Conservation (phyloP, 2,329 filamentous ascomycete species). For the Trichoderma polysporum region DNA sequence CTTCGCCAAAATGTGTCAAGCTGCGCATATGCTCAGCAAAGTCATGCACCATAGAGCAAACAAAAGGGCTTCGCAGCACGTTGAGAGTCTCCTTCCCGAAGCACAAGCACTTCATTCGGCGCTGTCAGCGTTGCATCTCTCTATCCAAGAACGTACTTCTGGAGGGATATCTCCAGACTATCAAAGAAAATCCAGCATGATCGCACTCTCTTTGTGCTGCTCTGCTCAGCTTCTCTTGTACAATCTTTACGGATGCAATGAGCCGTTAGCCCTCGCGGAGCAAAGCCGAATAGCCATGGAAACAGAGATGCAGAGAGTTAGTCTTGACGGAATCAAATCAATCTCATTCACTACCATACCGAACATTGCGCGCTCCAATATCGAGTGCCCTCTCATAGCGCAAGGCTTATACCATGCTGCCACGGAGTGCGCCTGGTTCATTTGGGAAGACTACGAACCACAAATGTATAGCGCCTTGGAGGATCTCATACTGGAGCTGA, state of each 20-base stretch:
- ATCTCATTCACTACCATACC: not conserved
- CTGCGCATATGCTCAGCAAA: conserved; percentile 8
- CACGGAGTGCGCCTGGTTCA: conserved; percentile 12
- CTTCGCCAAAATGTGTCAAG: conserved; percentile 13
- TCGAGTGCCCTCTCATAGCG: conserved; percentile 6
- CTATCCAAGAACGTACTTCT: not conserved
- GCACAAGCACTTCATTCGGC: conserved; percentile 2
- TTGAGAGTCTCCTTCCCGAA: conserved; percentile 6
- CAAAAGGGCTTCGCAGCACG: not conserved
- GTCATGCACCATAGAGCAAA: not conserved
- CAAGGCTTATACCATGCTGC: conserved; percentile 11
- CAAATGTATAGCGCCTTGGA: conserved; percentile 14
- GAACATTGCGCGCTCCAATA: conserved; percentile 2
- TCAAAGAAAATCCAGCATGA: not conserved
- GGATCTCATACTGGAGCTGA: not conserved
- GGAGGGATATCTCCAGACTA: not conserved
- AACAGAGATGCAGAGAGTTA: conserved; percentile 8
- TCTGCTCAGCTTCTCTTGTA: conserved; percentile 7
- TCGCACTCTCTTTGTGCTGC: not conserved
- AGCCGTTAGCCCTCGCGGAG: not conserved
- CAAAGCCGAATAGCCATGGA: conserved; percentile 12
- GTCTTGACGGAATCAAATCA: conserved; percentile 1
- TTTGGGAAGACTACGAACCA: conserved; percentile 8
- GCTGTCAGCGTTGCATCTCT: not conserved
- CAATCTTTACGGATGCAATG: conserved; percentile 9